These are phyloP conservation scores for Hypomyces perniciosus DNA, from an alignment of 2,329 filamentous ascomycete genomes.

Conservation along the genomic window DNA sequence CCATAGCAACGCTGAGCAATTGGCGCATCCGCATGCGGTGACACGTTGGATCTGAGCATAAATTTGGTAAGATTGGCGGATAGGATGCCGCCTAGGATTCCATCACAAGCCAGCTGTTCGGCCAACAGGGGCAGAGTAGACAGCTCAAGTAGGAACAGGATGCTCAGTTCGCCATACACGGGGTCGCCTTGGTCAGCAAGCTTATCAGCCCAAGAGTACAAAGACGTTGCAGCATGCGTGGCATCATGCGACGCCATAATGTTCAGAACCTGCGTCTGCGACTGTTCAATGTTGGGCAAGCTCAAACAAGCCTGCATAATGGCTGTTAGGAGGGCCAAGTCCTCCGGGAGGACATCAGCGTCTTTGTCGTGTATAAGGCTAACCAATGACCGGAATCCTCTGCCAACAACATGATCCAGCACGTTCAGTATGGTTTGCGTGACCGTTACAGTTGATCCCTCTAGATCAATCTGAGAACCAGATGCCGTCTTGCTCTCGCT, in stretches of 20 bases:
- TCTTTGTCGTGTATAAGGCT: constrained; percentile 74
- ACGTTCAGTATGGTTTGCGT: constrained; percentile 69
- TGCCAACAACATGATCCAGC: constrained; percentile 69
- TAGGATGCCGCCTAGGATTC: constrained; percentile 70
- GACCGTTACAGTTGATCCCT: constrained; percentile 37
- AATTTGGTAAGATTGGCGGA: constrained; percentile 73
- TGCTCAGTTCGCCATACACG: constrained; percentile 85
- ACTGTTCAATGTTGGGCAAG: constrained; percentile 68
- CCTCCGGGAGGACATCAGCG: constrained; percentile 58
- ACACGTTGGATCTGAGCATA: constrained; percentile 65
- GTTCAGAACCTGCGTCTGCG: constrained; percentile 64
- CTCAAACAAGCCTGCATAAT: constrained; percentile 79
- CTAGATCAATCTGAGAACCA: constrained; percentile 28
- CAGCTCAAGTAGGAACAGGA: constrained; percentile 82
- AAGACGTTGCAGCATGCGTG: constrained; percentile 72
- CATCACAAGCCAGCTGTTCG: constrained; percentile 85
- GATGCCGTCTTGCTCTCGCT: constrained; percentile 24
- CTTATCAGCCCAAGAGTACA: constrained; percentile 92
- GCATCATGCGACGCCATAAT: constrained; percentile 66
- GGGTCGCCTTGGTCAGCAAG: constrained; percentile 74
- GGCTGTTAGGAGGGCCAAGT: constrained; percentile 81
- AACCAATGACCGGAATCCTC: constrained; percentile 76
- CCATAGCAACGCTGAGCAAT: constrained; percentile 69
- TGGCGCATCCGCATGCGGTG: constrained; percentile 69
- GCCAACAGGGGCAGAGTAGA: constrained; percentile 76